These are phyloP conservation scores for Thelonectria discophora DNA, from an alignment of 2,329 filamentous ascomycete genomes.

Conservation along the genomic window DNA sequence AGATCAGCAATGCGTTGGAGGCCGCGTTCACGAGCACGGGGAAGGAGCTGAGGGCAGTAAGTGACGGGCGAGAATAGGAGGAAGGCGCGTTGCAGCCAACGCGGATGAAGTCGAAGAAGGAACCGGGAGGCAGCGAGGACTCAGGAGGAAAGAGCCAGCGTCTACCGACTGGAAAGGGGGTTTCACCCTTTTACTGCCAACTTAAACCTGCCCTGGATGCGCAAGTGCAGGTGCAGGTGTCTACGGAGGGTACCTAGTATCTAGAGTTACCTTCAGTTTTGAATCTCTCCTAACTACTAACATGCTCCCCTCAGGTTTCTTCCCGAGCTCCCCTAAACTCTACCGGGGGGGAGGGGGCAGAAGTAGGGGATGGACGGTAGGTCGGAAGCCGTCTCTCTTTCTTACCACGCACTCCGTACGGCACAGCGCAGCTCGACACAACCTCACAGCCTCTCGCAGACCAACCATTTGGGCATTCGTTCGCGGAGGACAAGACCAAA, in stretches of 20 bases:
- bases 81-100: background rate
- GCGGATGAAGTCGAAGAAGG: background rate
- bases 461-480: background rate
- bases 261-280: background rate
- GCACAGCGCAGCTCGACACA: background rate
- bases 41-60: background rate
- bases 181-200: constrained; percentile 18
- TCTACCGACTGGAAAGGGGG: constrained; percentile 6
- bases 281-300: background rate
- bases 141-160: constrained; percentile 1
- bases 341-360: background rate
- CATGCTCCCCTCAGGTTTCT: constrained; percentile 14
- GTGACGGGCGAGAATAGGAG: background rate
- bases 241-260: too few species aligned
- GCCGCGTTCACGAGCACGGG: background rate
- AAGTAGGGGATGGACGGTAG: background rate
- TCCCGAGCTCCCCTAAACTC: constrained; percentile 7
- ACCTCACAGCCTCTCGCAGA: background rate
- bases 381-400: background rate
- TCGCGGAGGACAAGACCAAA: background rate
- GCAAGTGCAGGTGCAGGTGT: too few species aligned
- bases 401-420: background rate
- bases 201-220: too few species aligned
- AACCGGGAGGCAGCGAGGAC: constrained; percentile 1
- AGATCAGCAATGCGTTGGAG: constrained; percentile 5